These are phyloP conservation scores for Meyerozyma sp. DNA, from an alignment of 1,139 yeast species.

Conservation along the genomic window DNA sequence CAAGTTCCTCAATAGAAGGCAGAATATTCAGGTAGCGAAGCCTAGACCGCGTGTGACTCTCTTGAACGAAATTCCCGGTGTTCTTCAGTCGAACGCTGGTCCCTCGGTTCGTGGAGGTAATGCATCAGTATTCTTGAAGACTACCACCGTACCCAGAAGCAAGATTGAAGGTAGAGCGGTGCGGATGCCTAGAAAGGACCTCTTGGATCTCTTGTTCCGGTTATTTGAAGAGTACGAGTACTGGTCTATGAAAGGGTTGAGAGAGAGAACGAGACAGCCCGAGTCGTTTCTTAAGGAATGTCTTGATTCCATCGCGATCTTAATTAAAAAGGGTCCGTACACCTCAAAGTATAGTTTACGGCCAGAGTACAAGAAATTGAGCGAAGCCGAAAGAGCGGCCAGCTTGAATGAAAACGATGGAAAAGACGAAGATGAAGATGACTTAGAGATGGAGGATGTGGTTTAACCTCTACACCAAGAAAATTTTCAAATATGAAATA, in stretches of 20 bases:
- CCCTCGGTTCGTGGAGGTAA: slow-evolving; percentile 70
- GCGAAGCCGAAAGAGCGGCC: slow-evolving; percentile 73
- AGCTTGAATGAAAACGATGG: slow-evolving; percentile 40
- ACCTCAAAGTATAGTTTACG: slow-evolving; percentile 86
- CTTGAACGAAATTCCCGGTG: slow-evolving; percentile 81
- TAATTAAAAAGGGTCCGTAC: slow-evolving; percentile 93
- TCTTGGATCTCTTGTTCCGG: slow-evolving; percentile 80
- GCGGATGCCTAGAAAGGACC: slow-evolving; percentile 89
- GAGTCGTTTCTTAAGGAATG: slow-evolving; percentile 90
- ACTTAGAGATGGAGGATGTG: slow-evolving; percentile 41
- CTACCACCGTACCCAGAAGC: slow-evolving; percentile 27
- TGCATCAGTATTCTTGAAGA: slow-evolving; percentile 55
- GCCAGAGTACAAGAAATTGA: slow-evolving; percentile 80
- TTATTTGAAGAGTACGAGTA: slow-evolving; percentile 93
- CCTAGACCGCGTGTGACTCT: slow-evolving; percentile 71
- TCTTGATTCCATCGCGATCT: slow-evolving; percentile 80
- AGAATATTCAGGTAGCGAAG: slow-evolving; percentile 38
- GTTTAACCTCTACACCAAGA: slow-evolving; percentile 13
- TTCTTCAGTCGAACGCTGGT: slow-evolving; percentile 78
- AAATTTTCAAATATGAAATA: neutral
- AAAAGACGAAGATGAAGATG: slow-evolving; percentile 44
- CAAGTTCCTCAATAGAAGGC: slow-evolving; percentile 42
- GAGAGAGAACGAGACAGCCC: slow-evolving; percentile 94
- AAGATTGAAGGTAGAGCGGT: slow-evolving; percentile 81
- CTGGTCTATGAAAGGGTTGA: slow-evolving; percentile 92